phyloP scores from a whole-genome alignment of 495 filamentous ascomycete species.

The Daldinia grandis region DNA sequence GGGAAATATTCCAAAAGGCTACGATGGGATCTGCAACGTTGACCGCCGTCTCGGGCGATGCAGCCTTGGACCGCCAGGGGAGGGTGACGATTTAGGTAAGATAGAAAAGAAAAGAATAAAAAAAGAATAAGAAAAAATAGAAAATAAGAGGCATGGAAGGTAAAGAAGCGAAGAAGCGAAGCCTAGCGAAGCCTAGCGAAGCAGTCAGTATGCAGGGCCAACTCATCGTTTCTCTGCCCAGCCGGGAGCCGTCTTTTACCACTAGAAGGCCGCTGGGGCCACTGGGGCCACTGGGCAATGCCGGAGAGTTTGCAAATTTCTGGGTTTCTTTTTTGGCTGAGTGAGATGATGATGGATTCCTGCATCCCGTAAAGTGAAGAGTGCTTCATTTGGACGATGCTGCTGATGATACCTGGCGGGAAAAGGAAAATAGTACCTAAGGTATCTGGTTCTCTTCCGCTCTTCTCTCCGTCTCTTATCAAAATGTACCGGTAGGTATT shows the following conservation, averaged over 20 bases:
- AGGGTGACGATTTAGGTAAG: conserved; percentile 38
- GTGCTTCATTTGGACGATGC: conserved; percentile 18
- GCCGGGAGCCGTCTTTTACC: conserved; percentile 22
- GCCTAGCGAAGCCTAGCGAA: conserved; percentile 27
- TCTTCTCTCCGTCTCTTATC: background rate
- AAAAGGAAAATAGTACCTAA: conserved; percentile 9
- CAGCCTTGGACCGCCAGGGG: conserved; percentile 39
- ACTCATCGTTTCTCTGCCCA: conserved; percentile 36
- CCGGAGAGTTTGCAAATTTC: conserved; percentile 19
- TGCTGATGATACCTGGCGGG: conserved; percentile 31
- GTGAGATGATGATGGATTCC: conserved; percentile 42
- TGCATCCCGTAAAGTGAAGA: conserved; percentile 36
- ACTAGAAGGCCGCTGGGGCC: background rate
- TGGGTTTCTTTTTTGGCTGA: conserved; percentile 30
- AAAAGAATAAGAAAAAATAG: no score
- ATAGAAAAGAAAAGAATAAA: conserved; percentile 2
- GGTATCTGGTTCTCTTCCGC: background rate
- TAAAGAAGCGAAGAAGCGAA: conserved; percentile 20
- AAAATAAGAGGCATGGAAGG: conserved; percentile 25
- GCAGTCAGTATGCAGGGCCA: conserved; percentile 42
- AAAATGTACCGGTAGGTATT: conserved; percentile 19
- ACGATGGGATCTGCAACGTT: conserved; percentile 35
- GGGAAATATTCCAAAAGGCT: conserved; percentile 43
- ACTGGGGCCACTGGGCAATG: conserved; percentile 11
- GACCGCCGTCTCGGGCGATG: conserved; percentile 42